These are phyloP conservation scores for Vicia faba DNA, from an alignment of 306 rosid species.

Conservation along the genomic window DNA sequence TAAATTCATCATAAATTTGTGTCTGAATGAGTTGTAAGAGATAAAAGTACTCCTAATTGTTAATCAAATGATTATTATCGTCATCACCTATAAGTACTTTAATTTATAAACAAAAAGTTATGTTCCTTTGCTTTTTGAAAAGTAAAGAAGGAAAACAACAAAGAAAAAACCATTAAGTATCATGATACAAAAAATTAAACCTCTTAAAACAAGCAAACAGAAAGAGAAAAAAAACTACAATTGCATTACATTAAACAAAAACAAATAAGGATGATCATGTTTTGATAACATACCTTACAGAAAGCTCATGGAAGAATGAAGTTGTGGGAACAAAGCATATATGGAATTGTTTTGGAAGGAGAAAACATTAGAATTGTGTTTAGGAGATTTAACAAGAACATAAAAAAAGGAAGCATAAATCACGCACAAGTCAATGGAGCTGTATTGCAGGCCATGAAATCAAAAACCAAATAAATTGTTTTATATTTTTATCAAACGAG, in stretches of 20 bases:
- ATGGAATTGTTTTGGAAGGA: slow-evolving; percentile 27
- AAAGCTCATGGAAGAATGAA: slow-evolving; percentile 41
- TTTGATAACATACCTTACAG: slow-evolving; percentile 56
- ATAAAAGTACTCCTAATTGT: slow-evolving; percentile 1
- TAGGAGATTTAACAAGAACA: neutral
- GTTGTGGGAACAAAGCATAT: slow-evolving; percentile 30
- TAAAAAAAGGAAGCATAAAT: slow-evolving; percentile 32
- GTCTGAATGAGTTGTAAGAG: slow-evolving; percentile 24
- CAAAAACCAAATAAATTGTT: slow-evolving; percentile 2
- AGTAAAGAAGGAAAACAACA: slow-evolving; percentile 33
- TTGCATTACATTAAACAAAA: neutral
- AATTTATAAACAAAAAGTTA: neutral
- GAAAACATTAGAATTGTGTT: slow-evolving; percentile 19
- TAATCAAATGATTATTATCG: slow-evolving; percentile 12
- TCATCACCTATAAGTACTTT: slow-evolving; percentile 7
- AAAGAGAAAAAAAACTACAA: neutral
- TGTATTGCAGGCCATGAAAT: slow-evolving; percentile 50
- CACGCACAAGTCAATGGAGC: slow-evolving; percentile 36
- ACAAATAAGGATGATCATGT: slow-evolving; percentile 2
- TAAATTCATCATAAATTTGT: neutral
- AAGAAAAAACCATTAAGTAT: slow-evolving; percentile 1
- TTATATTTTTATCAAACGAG: slow-evolving; percentile 26
- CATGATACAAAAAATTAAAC: slow-evolving; percentile 19
- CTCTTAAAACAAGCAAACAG: neutral
- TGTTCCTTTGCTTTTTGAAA: slow-evolving; percentile 28